These are phyloP conservation scores for Ilyonectria sp. DNA, from an alignment of 2,329 filamentous ascomycete genomes.

Conservation along the genomic window DNA sequence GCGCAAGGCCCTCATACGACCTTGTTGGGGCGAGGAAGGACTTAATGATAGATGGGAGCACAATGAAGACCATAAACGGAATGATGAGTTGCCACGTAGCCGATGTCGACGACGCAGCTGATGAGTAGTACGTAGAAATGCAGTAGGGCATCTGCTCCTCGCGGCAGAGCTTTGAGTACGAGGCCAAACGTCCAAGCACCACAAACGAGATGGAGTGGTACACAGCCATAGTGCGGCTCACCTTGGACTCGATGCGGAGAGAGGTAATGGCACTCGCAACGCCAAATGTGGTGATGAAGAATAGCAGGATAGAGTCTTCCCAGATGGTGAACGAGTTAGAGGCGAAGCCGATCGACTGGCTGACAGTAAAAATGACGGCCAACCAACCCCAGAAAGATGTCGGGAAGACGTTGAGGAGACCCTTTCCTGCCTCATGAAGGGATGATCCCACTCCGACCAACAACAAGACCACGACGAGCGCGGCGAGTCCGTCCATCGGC, in stretches of 20 bases:
- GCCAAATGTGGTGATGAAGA: constrained; percentile 92
- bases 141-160: constrained; percentile 99
- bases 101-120: constrained; percentile 91
- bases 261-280: constrained; percentile 81
- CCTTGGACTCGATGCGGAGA: constrained; percentile 76
- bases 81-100: constrained; percentile 90
- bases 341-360: constrained; percentile 93
- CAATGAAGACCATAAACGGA: constrained; percentile 80
- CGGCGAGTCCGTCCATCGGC: constrained; percentile 54
- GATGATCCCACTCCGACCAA: constrained; percentile 60
- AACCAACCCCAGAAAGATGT: constrained; percentile 92
- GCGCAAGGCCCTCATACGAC: constrained; percentile 89
- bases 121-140: constrained; percentile 95
- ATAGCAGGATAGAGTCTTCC: constrained; percentile 95
- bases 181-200: constrained; percentile 82
- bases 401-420: constrained; percentile 72
- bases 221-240: constrained; percentile 81
- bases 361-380: constrained; percentile 83
- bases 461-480: constrained; percentile 55
- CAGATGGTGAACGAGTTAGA: constrained; percentile 99
- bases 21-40: constrained; percentile 86
- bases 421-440: constrained; percentile 61
- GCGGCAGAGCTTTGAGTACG: constrained; percentile 91
- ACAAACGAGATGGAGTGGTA: constrained; percentile 91
- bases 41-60: constrained; percentile 82